These are phyloP conservation scores for Wickerhamiella australiensis DNA, from an alignment of 805 yeast species.

Conservation along the genomic window DNA sequence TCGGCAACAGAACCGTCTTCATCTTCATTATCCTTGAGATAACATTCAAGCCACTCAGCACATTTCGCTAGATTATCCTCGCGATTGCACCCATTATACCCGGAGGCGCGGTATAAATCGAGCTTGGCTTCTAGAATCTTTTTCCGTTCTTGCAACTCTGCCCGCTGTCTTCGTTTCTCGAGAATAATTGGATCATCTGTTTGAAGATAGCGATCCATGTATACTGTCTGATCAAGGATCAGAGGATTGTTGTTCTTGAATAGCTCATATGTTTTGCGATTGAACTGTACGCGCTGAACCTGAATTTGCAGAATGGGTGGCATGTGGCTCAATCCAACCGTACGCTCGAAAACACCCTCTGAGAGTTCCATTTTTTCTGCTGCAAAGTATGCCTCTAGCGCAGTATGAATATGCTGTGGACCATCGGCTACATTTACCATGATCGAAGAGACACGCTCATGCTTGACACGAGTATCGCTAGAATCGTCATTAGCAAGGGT, in stretches of 20 bases:
- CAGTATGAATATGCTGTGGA: conserved; percentile 81
- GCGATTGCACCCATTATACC: conserved; percentile 35
- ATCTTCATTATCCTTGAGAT: conserved; percentile 16
- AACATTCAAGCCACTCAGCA: conserved; percentile 6
- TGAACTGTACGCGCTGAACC: conserved; percentile 87
- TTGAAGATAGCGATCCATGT: conserved; percentile 79
- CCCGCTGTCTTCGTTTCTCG: conserved; percentile 42
- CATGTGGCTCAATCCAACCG: conserved; percentile 53
- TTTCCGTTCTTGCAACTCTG: conserved; percentile 40
- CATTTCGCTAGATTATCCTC: conserved; percentile 41
- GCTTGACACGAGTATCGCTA: conserved; percentile 38
- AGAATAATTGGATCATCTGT: conserved; percentile 41
- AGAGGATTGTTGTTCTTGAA: conserved; percentile 75
- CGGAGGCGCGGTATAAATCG: background rate
- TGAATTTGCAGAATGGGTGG: conserved; percentile 85
- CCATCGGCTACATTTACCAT: conserved; percentile 80
- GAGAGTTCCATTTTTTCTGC: conserved; percentile 56
- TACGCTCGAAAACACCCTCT: conserved; percentile 62
- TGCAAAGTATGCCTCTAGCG: conserved; percentile 69
- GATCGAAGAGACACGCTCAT: conserved; percentile 68
- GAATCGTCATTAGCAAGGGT: conserved; percentile 36
- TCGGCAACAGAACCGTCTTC: conserved; percentile 18
- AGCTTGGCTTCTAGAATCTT: conserved; percentile 18
- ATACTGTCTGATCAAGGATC: conserved; percentile 64
- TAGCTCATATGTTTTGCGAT: conserved; percentile 56